These are phyloP conservation scores for Chrysanthemum lavandulifolium DNA, from an alignment of 129 eudicot genomes.

Conservation along the genomic window DNA sequence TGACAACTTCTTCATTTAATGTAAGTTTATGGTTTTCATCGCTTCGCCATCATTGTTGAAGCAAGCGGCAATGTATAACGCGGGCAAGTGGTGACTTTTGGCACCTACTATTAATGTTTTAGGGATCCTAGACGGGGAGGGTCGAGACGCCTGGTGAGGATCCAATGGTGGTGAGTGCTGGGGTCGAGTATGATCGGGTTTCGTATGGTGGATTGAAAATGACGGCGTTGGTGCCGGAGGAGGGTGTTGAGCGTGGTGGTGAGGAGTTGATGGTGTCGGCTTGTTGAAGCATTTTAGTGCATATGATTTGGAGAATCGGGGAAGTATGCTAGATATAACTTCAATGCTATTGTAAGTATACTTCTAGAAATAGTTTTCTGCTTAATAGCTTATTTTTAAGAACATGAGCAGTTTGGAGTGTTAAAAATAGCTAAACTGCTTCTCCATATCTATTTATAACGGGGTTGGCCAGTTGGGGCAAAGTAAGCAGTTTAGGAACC, in stretches of 20 bases:
- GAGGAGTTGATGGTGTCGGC: slow-evolving; percentile 83
- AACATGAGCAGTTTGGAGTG: too few relatives aligned
- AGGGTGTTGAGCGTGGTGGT: slow-evolving; percentile 39
- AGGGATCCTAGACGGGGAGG: slow-evolving; percentile 99
- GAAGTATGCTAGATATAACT: slow-evolving; percentile 60
- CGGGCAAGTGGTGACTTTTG: slow-evolving; percentile 92
- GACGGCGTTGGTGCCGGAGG: slow-evolving; percentile 23
- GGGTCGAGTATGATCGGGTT: neutral
- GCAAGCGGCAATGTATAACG: slow-evolving; percentile 83
- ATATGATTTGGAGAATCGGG: slow-evolving; percentile 94
- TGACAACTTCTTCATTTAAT: slow-evolving; percentile 65
- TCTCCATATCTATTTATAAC: too few relatives aligned
- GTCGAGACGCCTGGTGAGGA: slow-evolving; percentile 99
- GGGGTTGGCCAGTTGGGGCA: too few relatives aligned
- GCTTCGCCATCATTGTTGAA: slow-evolving; percentile 64
- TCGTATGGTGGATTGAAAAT: slow-evolving; percentile 45
- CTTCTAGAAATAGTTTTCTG: neutral
- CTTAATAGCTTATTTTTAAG: neutral
- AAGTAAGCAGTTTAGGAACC: too few relatives aligned
- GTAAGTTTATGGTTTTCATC: slow-evolving; percentile 57
- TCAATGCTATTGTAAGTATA: slow-evolving; percentile 77
- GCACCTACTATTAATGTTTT: slow-evolving; percentile 85
- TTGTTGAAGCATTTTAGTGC: slow-evolving; percentile 96
- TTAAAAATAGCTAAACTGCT: too few relatives aligned
- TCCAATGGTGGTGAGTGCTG: slow-evolving; percentile 46